These are phyloP conservation scores for Penicillium sp. DNA, from an alignment of 2,329 filamentous ascomycete species.

Conservation along the genomic window DNA sequence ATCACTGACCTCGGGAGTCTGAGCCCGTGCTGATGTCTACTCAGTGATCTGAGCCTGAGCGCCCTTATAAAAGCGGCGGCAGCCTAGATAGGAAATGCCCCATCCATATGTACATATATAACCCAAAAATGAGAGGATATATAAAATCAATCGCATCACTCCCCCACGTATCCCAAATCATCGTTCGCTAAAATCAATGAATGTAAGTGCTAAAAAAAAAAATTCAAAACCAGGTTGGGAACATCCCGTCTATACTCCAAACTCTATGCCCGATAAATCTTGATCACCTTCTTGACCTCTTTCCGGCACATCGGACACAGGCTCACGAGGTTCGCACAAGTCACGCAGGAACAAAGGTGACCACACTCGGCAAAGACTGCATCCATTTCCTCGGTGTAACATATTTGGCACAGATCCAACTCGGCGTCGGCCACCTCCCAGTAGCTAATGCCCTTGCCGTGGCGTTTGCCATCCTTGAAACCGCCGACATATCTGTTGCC, in stretches of 20 bases:
- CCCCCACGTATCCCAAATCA: neutral
- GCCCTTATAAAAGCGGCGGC: too few relatives aligned
- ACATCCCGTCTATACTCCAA: conserved; percentile 5
- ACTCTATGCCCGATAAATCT: conserved; percentile 52
- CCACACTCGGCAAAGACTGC: conserved; percentile 64
- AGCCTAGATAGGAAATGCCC: too few relatives aligned
- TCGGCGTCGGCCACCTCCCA: conserved; percentile 64
- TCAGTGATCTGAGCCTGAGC: too few relatives aligned
- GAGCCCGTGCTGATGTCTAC: too few relatives aligned
- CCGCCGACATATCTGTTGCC: conserved; percentile 63
- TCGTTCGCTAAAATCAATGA: conserved; percentile 10
- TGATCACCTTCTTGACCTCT: conserved; percentile 57
- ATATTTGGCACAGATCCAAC: conserved; percentile 60
- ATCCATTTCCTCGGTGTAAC: conserved; percentile 60
- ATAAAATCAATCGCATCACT: neutral
- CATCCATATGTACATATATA: too few relatives aligned
- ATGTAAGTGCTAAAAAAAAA: neutral
- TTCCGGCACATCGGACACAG: conserved; percentile 62
- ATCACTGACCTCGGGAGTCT: too few relatives aligned
- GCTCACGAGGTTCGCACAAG: conserved; percentile 60
- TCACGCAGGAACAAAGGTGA: conserved; percentile 61
- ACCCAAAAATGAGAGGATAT: conserved; percentile 2
- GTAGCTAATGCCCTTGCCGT: conserved; percentile 62
- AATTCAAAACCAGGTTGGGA: neutral
- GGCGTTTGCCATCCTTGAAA: conserved; percentile 60